These are phyloP conservation scores for Lasiosphaeria hispida DNA, from an alignment of 495 filamentous ascomycete species.

Conservation along the genomic window DNA sequence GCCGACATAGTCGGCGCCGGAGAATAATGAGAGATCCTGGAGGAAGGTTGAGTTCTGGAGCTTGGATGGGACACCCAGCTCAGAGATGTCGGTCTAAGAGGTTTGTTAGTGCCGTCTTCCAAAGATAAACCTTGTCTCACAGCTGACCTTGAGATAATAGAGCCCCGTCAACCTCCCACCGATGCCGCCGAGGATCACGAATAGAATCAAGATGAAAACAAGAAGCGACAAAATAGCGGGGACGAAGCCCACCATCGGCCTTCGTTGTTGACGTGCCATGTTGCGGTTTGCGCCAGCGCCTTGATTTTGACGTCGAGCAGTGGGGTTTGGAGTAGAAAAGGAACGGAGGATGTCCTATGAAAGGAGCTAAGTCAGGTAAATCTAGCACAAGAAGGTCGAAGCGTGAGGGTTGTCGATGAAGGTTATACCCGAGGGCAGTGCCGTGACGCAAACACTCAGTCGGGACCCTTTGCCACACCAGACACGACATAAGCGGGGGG, in stretches of 20 bases:
- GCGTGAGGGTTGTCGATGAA: no score
- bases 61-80: conserved; percentile 29
- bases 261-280: conserved; percentile 15
- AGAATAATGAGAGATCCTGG: conserved; percentile 29
- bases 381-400: no score
- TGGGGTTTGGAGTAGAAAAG: background rate
- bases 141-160: conserved; percentile 34
- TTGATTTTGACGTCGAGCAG: background rate
- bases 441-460: no score
- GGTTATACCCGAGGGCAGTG: no score
- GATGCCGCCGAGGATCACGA: conserved; percentile 32
- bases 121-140: background rate
- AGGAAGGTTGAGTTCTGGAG: conserved; percentile 32
- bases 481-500: no score
- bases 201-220: conserved; percentile 25
- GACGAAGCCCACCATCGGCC: conserved; percentile 6
- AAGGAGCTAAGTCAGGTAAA: no score
- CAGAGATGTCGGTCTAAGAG: conserved; percentile 30
- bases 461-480: no score
- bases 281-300: background rate
- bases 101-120: background rate
- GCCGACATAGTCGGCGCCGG: conserved; percentile 34
- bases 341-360: no score
- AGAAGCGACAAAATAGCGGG: conserved; percentile 26
- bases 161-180: conserved; percentile 16